phyloP scores from a whole-genome alignment of 2,329 filamentous ascomycete genomes.

The Apiospora malaysiana region DNA sequence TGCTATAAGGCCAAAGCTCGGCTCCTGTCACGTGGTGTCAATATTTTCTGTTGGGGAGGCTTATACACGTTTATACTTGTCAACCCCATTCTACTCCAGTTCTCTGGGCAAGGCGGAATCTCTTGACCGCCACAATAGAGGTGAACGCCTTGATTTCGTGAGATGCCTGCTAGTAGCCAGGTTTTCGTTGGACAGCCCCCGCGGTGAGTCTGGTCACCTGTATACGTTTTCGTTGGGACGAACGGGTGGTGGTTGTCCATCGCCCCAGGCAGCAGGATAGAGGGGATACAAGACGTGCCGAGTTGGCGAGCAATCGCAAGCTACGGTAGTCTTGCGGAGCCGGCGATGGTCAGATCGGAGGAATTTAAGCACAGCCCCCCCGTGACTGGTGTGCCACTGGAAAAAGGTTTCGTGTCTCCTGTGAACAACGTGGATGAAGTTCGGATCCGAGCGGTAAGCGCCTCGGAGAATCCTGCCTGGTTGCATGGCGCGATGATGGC shows the following conservation, averaged over 20 bases:
- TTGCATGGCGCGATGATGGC: neutral
- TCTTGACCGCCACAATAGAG: slow-evolving; percentile 3
- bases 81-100: neutral
- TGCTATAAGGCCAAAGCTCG: neutral
- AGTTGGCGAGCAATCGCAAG: neutral
- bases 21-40: slow-evolving; percentile 7
- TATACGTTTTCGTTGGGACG: neutral
- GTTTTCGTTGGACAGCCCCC: neutral
- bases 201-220: neutral
- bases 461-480: neutral
- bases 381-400: neutral
- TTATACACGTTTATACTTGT: neutral
- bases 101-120: slow-evolving; percentile 4
- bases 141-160: neutral
- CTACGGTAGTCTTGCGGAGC: neutral
- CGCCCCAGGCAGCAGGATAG: neutral
- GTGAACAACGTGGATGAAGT: neutral
- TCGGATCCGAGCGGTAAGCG: neutral
- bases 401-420: neutral
- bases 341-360: neutral
- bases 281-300: neutral
- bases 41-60: neutral
- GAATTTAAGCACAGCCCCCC: neutral
- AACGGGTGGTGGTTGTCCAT: neutral
- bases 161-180: neutral